Percentiles rank a stretch among this genome's conserved stretches.
These are phyloP conservation scores for Scheffersomyces titani DNA, from an alignment of 1,139 yeast species.

Conservation along the genomic window DNA sequence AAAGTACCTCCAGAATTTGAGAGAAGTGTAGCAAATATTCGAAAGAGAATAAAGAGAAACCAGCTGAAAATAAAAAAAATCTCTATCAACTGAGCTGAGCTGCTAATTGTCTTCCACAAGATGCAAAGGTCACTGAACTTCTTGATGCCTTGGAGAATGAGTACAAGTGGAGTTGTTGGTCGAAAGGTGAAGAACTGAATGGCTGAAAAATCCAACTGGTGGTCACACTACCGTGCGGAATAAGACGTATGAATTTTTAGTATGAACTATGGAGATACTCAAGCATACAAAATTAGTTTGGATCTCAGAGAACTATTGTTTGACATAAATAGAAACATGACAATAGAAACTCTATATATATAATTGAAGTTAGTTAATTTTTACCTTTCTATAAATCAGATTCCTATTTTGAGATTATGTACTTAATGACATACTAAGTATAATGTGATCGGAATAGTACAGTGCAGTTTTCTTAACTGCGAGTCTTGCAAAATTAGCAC, in stretches of 20 bases:
- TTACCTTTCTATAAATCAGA: background rate
- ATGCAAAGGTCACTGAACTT: background rate
- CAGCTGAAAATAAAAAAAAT: background rate
- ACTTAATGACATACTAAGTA: background rate
- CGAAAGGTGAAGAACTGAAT: background rate
- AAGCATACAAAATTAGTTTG: background rate
- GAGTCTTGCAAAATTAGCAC: too few relatives aligned
- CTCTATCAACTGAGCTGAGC: background rate
- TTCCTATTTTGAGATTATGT: background rate
- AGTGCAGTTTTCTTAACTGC: background rate
- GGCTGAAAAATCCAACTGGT: background rate
- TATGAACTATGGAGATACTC: background rate
- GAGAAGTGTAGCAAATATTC: background rate
- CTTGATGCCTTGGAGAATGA: background rate
- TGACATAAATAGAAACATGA: too few relatives aligned
- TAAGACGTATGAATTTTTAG: background rate
- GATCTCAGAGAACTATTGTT: too few relatives aligned
- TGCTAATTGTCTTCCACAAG: background rate
- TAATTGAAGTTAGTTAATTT: background rate
- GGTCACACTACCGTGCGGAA: background rate
- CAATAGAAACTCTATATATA: too few relatives aligned
- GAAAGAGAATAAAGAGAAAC: background rate
- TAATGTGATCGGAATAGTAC: background rate
- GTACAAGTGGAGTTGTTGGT: background rate
- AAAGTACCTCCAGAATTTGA: background rate